A percentile compares a stretch with the other conserved stretches of the same genome.
Evolutionary conservation across 192 early-diverging fungal genomes (phyloP).

Genomic region (Globomyces pollinis-pini): DNA sequence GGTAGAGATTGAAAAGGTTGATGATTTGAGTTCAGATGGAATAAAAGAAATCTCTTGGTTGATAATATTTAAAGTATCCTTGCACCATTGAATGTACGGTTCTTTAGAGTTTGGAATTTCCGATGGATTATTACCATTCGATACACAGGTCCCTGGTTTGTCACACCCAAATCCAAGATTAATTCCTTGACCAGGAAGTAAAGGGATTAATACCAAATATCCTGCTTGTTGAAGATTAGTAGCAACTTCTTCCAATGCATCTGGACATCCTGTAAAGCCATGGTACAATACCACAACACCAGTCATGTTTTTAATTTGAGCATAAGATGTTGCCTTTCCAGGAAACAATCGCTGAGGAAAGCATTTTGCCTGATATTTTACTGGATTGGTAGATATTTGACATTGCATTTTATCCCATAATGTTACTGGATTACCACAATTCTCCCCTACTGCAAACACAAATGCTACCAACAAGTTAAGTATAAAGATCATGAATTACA

Average conservation of each 20-base stretch:
- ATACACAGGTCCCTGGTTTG: neutral
- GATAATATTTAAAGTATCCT: neutral
- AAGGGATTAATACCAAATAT: neutral
- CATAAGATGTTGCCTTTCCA: neutral
- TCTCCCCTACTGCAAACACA: conserved; percentile 1
- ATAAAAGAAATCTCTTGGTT: conserved; percentile 2
- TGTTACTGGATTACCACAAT: neutral
- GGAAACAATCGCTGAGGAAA: neutral
- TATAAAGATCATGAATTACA: no score
- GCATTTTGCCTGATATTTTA: conserved; percentile 6
- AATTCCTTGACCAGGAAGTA: conserved; percentile 12
- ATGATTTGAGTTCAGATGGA: neutral
- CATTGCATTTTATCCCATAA: conserved; percentile 7
- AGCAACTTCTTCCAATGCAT: neutral
- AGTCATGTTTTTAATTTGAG: neutral
- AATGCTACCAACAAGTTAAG: neutral
- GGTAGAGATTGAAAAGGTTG: neutral
- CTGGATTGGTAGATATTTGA: neutral
- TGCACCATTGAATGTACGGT: neutral
- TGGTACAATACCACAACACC: conserved; percentile 8
- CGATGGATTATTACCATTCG: conserved; percentile 1
- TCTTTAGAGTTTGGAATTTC: neutral
- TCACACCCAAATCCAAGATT: conserved; percentile 6
- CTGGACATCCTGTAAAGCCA: conserved; percentile 8
- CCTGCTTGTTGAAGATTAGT: neutral